These are phyloP conservation scores for Amylostereum chailletii DNA, from an alignment of 1,284 basidiomycete species.

Conservation along the genomic window DNA sequence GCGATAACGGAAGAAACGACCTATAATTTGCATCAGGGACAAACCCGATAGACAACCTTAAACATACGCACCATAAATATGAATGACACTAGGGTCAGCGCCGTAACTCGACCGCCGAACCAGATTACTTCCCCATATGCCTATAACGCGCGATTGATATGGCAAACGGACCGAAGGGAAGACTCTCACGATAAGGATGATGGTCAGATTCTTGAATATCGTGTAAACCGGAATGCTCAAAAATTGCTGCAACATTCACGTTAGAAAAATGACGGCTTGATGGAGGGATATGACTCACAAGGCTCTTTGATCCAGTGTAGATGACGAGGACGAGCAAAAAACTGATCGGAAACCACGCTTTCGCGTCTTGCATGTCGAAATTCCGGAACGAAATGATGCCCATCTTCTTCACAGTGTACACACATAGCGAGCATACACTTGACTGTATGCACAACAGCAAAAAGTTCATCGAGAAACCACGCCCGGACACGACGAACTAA, in stretches of 20 bases:
- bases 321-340: slow-evolving; percentile 90
- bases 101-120: slow-evolving; percentile 89
- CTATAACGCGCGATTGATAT: slow-evolving; percentile 25
- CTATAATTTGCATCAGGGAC: slow-evolving; percentile 28
- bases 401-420: slow-evolving; percentile 63
- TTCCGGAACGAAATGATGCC: slow-evolving; percentile 87
- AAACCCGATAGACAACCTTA: slow-evolving; percentile 2
- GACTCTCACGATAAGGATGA: slow-evolving; percentile 84
- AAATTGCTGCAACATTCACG: slow-evolving; percentile 60
- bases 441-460: slow-evolving; percentile 91
- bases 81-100: slow-evolving; percentile 85
- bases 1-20: slow-evolving; percentile 92
- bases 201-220: slow-evolving; percentile 99
- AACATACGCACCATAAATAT: slow-evolving; percentile 71
- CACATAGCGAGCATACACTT: slow-evolving; percentile 76
- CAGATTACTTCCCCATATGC: slow-evolving; percentile 97
- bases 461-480: slow-evolving; percentile 95
- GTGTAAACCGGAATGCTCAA: slow-evolving; percentile 91
- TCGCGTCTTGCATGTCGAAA: slow-evolving; percentile 82
- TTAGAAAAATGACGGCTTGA: neutral
- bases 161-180: neutral
- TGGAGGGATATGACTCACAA: slow-evolving; percentile 49
- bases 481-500: slow-evolving; percentile 92
- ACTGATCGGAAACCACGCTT: slow-evolving; percentile 92
- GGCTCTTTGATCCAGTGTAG: slow-evolving; percentile 95